Conservation (phyloP, 2,329 filamentous ascomycete genomes). For the Colletotrichum abscissum region DNA sequence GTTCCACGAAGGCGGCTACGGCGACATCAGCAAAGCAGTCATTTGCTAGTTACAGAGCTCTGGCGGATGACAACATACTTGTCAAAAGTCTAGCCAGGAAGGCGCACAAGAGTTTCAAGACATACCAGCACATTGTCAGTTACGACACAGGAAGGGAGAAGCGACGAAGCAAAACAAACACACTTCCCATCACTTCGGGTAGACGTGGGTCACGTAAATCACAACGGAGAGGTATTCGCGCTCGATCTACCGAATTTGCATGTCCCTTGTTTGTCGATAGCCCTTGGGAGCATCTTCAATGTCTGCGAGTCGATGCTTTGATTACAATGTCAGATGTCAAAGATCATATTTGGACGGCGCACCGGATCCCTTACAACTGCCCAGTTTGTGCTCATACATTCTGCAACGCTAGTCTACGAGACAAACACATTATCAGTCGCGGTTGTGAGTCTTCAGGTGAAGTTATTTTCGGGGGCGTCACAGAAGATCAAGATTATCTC, state of each 20-base stretch:
- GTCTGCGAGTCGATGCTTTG: neutral
- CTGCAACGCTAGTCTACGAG: neutral
- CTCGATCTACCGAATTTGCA: neutral
- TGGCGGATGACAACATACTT: no score
- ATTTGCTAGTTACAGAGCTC: no score
- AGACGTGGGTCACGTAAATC: neutral
- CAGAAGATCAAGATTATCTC: conserved; percentile 36
- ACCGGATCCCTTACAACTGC: conserved; percentile 5
- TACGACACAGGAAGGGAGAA: no score
- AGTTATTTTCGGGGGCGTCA: conserved; percentile 37
- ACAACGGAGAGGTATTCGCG: neutral
- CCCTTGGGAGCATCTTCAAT: neutral
- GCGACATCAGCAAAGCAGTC: no score
- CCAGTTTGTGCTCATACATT: neutral
- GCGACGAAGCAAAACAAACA: neutral
- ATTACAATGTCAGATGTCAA: neutral
- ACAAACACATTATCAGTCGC: neutral
- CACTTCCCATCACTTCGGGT: neutral
- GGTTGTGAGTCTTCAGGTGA: conserved; percentile 21
- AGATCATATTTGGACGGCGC: neutral
- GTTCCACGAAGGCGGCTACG: no score
- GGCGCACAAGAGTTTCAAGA: no score
- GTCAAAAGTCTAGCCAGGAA: no score
- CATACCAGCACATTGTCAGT: no score
- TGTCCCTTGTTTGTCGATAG: neutral